phyloP scores from a whole-genome alignment of 495 filamentous ascomycete genomes.

The Trichoderma orchidacearum region DNA sequence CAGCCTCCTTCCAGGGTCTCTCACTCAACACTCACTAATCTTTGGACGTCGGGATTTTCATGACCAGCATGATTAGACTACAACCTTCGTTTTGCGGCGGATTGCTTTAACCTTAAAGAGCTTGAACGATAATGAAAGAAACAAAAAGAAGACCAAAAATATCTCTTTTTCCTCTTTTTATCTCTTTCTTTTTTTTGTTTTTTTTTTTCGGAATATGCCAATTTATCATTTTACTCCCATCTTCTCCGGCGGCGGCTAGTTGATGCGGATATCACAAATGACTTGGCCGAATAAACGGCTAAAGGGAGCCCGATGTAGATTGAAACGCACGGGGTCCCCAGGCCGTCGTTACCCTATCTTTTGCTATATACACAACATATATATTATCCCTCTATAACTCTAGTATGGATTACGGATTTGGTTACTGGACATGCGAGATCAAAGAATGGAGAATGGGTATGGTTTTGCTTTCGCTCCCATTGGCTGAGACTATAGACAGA shows the following conservation, averaged over 20 bases:
- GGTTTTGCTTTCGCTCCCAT: conserved; percentile 2
- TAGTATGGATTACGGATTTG: not conserved
- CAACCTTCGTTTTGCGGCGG: not conserved
- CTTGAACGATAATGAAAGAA: not conserved
- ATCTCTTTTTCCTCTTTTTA: not conserved
- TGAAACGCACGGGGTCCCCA: too few species aligned
- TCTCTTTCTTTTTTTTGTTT: not conserved
- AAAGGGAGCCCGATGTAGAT: too few species aligned
- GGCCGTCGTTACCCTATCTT: not conserved
- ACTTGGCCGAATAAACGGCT: too few species aligned
- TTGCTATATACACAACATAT: not conserved
- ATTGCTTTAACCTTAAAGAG: not conserved
- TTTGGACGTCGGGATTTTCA: not conserved
- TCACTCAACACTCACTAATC: conserved; percentile 36
- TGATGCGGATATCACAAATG: not conserved
- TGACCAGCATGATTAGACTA: not conserved
- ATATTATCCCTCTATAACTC: not conserved
- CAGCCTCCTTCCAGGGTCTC: conserved; percentile 34
- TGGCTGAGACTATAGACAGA: conserved; percentile 2
- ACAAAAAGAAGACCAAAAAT: not conserved
- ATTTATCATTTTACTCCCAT: not conserved
- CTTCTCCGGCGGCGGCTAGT: not conserved
- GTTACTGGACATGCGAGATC: not conserved
- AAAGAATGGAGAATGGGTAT: conserved; percentile 1
- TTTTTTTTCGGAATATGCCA: not conserved